These are phyloP conservation scores for Bipolaris cookei DNA, from an alignment of 2,329 filamentous ascomycete genomes.

Conservation along the genomic window DNA sequence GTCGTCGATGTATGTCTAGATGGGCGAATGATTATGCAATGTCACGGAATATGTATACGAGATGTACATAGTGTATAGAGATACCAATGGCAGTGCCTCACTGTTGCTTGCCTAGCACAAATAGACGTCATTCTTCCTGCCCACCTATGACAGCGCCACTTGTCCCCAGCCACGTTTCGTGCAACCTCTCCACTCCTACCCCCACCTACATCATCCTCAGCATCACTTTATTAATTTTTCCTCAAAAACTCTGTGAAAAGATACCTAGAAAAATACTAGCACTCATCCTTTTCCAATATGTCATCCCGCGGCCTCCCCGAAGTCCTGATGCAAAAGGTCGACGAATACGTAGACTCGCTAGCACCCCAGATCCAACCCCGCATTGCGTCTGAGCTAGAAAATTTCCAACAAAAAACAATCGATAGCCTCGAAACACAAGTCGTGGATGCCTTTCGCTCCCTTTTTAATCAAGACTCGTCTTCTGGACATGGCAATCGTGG, in stretches of 20 bases:
- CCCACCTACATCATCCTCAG: background rate
- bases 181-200: constrained; percentile 1
- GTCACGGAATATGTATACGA: no score
- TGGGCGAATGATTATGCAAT: no score
- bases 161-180: constrained; percentile 8
- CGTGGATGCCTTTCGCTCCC: constrained; percentile 37
- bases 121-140: background rate
- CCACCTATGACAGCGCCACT: background rate
- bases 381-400: constrained; percentile 38
- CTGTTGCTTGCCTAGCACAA: background rate
- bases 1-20: no score
- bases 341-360: constrained; percentile 41
- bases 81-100: background rate
- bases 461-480: constrained; percentile 31
- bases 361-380: constrained; percentile 43
- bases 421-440: constrained; percentile 41
- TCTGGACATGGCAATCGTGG: constrained; percentile 21
- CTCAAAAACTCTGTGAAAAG: background rate
- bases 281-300: constrained; percentile 11
- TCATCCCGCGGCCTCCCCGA: constrained; percentile 32
- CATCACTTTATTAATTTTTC: background rate
- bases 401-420: constrained; percentile 42
- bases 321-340: constrained; percentile 36
- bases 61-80: no score
- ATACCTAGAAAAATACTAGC: no score